These are phyloP conservation scores for Pulicaria dysenterica DNA, from an alignment of 129 eudicot genomes.

Conservation along the genomic window DNA sequence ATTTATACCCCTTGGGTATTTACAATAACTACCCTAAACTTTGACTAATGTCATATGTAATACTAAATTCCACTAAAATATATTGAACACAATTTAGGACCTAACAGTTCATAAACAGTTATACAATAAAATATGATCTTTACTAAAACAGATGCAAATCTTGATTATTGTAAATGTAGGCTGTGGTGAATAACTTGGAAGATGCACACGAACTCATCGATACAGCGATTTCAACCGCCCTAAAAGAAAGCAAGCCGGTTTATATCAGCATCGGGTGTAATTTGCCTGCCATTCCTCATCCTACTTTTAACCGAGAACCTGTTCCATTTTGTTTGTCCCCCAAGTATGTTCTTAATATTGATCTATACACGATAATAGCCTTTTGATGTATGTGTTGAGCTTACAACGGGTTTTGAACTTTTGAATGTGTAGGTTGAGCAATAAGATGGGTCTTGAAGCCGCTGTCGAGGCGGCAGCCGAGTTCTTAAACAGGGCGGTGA, in stretches of 20 bases:
- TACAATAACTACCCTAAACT: too few species aligned
- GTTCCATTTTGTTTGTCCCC: constrained; percentile 68
- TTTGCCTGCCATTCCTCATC: constrained; percentile 68
- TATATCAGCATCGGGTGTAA: constrained; percentile 75
- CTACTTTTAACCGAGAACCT: constrained; percentile 71
- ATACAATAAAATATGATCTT: not conserved
- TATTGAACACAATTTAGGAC: too few species aligned
- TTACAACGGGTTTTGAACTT: not conserved
- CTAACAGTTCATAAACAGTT: constrained; percentile 5
- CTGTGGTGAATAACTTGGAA: constrained; percentile 79
- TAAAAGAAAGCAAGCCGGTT: constrained; percentile 82
- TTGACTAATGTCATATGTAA: too few species aligned
- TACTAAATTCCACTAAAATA: too few species aligned
- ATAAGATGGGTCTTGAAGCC: constrained; percentile 67
- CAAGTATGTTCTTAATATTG: constrained; percentile 37
- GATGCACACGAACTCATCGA: constrained; percentile 78
- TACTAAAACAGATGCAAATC: not conserved
- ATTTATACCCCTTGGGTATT: too few species aligned
- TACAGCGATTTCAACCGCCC: constrained; percentile 74
- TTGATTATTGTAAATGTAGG: constrained; percentile 34
- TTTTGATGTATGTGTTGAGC: not conserved
- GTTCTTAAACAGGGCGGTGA: constrained; percentile 71
- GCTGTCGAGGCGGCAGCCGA: constrained; percentile 74
- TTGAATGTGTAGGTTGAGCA: constrained; percentile 53
- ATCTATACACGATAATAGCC: not conserved